Evolutionary conservation across 768 basidiomycete species (phyloP).

Genomic region (Termitomyces sp.): DNA sequence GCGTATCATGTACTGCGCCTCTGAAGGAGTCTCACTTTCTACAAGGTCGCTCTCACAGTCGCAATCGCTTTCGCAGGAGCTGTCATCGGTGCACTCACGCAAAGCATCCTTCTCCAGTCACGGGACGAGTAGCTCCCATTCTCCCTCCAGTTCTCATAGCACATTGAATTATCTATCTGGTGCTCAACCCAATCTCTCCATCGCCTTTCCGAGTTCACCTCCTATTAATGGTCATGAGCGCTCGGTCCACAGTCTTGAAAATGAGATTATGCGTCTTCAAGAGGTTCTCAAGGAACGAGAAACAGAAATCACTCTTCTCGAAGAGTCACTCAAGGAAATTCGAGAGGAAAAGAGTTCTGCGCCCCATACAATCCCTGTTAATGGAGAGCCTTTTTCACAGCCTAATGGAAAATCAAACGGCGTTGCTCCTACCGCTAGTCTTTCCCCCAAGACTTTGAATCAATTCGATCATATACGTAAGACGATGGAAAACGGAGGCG

Average conservation of each 20-base stretch:
- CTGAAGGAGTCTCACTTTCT: slow-evolving; percentile 6
- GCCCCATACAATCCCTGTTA: slow-evolving; percentile 5
- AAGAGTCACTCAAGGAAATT: slow-evolving; percentile 42
- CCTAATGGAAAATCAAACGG: slow-evolving; percentile 17
- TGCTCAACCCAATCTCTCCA: slow-evolving; percentile 49
- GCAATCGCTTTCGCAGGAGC: slow-evolving; percentile 95
- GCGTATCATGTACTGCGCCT: slow-evolving; percentile 9
- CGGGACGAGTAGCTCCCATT: slow-evolving; percentile 59
- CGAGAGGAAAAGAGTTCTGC: slow-evolving; percentile 19
- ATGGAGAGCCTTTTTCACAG: slow-evolving; percentile 11
- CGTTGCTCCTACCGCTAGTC: slow-evolving; percentile 25
- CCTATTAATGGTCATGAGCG: slow-evolving; percentile 47
- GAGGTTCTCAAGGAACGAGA: slow-evolving; percentile 89
- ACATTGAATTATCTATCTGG: slow-evolving; percentile 14
- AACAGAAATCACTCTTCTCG: slow-evolving; percentile 79
- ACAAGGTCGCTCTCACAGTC: slow-evolving; percentile 87
- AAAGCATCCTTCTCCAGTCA: slow-evolving; percentile 76
- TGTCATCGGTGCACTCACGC: slow-evolving; percentile 83
- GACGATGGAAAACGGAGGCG: slow-evolving; percentile 51
- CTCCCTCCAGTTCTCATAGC: slow-evolving; percentile 55
- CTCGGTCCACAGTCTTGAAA: slow-evolving; percentile 80
- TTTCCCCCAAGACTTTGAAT: slow-evolving; percentile 69
- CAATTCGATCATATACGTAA: slow-evolving; percentile 72
- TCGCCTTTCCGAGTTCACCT: slow-evolving; percentile 43
- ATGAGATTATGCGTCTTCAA: slow-evolving; percentile 94